Evolutionary conservation across 306 rosid genomes (phyloP).

Genomic region (Quercus glauca): DNA sequence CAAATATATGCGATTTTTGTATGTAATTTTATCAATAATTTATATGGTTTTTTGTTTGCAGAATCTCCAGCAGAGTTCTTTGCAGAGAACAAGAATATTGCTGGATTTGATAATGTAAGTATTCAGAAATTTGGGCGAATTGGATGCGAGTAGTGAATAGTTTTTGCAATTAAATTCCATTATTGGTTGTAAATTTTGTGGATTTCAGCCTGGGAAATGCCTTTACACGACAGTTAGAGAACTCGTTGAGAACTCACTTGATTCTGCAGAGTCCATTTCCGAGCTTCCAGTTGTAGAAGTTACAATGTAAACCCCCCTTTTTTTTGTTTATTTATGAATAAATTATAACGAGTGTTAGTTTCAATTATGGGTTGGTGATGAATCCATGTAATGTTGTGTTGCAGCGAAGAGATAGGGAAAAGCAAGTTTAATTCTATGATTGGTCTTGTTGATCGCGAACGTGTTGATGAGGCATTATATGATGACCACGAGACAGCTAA

Average conservation of each 20-base stretch:
- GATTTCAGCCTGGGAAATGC: conserved; percentile 83
- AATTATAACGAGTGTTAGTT: background rate
- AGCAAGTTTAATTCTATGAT: conserved; percentile 92
- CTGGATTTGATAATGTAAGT: conserved; percentile 86
- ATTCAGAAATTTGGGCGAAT: background rate
- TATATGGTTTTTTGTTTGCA: conserved; percentile 20
- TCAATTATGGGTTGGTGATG: background rate
- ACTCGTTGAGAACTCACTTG: conserved; percentile 85
- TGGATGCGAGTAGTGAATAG: background rate
- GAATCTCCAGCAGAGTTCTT: conserved; percentile 97
- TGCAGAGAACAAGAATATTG: conserved; percentile 94
- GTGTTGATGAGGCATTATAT: conserved; percentile 71
- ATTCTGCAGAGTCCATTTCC: conserved; percentile 85
- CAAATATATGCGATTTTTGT: background rate
- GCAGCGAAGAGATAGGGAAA: conserved; percentile 87
- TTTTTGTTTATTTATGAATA: background rate
- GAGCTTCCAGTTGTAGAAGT: conserved; percentile 92
- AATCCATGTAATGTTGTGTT: conserved; percentile 9
- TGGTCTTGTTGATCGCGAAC: conserved; percentile 88
- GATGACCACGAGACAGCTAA: conserved; percentile 88
- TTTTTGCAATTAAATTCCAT: background rate
- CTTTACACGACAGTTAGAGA: conserved; percentile 94
- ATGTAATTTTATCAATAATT: background rate
- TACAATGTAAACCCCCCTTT: conserved; percentile 52
- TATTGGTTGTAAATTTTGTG: conserved; percentile 17